Conservation (phyloP, 2,329 filamentous ascomycete species). For the Arthrinium puccinioides region DNA sequence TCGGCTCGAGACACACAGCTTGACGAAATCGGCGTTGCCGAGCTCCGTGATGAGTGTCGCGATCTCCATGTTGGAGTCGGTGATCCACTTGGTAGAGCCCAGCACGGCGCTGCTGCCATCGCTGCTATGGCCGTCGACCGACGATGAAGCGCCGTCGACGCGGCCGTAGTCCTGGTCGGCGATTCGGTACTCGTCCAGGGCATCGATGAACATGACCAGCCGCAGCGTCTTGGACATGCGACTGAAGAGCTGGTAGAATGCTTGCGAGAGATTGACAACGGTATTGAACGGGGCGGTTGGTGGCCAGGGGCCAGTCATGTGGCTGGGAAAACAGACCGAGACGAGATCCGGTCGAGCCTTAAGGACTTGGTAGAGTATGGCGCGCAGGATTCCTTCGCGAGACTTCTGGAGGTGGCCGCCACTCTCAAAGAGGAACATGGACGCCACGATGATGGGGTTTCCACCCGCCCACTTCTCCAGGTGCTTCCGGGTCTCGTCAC, state of each 20-base stretch:
- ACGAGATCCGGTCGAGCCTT: not conserved
- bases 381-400: constrained; percentile 2
- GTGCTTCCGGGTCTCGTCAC: not conserved
- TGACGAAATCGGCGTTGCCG: not conserved
- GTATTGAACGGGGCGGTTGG: constrained; percentile 20
- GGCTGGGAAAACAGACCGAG: constrained; percentile 2
- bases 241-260: constrained; percentile 12
- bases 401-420: constrained; percentile 1
- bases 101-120: constrained; percentile 19
- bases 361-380: constrained; percentile 2
- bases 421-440: constrained; percentile 3
- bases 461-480: constrained; percentile 3
- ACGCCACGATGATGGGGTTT: not conserved
- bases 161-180: constrained; percentile 14
- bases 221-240: not conserved
- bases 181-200: constrained; percentile 22
- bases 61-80: constrained; percentile 19
- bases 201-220: constrained; percentile 17
- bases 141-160: constrained; percentile 19
- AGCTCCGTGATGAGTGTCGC: constrained; percentile 12
- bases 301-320: constrained; percentile 19
- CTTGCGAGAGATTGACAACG: constrained; percentile 17
- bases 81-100: constrained; percentile 22
- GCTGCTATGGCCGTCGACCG: constrained; percentile 3
- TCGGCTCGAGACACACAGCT: constrained; percentile 2